Evolutionary conservation across 2,329 filamentous ascomycete genomes (phyloP), one percentile per base, ranked within the genome.

Genomic region (Fusarium bulbicola): DNA sequence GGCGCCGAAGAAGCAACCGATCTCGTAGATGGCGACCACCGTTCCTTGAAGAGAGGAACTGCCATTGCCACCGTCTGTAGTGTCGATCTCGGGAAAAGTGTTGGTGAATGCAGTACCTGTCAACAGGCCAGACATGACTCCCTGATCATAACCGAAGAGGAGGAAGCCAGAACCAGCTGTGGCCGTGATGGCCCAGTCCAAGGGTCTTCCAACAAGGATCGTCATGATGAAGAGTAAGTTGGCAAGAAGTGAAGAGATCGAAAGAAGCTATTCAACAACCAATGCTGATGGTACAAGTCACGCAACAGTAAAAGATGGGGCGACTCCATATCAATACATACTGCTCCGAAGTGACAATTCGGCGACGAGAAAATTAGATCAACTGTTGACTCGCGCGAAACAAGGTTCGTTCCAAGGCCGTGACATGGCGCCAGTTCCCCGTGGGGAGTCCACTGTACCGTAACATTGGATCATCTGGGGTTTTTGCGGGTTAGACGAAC

Each of bases 1-100:
- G 47, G 85, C 82, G 39, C 85, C 84, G 21, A 85, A 79, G 75
- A 86, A 85, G 68, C 84, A 86, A 4, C 86, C 86, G 28, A 86
- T 79, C 66, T 85, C 83, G 63, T 85, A 85, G n/a, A 85, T 84
- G 30, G 84, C 83, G 26, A 84, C 82, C 3, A 85, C 84, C 34
- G 82, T 84, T 26, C 84, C 84, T 72, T 86, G 84, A 13, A 85
- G 74, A 11, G 83, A 83, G 6, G 84, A 81, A 57, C 82, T 85
- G 4, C 83, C 83, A 39, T 79, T 81, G 13, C 83, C 83, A 11
- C 68, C 68, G 1, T 77, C 68, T 4, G 80, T 82, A 2, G 83
- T 81, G 62, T 82, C 79, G 28, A 82, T 82, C 68, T 81, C 78
- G 18, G 80, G 80, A 57, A 81, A 82, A 1, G 75, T 78, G 2